Conservation (phyloP, 371 early-diverging fungal genomes). For the Mortierella sp. region DNA sequence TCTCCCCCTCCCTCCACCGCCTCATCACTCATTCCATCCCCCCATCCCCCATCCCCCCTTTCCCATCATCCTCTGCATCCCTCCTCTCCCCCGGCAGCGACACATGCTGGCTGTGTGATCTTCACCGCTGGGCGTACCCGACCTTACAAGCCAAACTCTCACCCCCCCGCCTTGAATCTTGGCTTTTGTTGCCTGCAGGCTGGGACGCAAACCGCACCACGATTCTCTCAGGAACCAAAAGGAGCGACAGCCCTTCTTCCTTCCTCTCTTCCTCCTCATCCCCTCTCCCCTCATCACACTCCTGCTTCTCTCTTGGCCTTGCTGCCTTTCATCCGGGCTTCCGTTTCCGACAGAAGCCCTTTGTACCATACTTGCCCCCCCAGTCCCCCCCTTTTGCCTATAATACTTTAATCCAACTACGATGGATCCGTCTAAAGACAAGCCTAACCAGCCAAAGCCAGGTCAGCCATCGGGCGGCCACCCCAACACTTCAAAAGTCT, state of each 20-base stretch:
- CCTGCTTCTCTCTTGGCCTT: too few species aligned
- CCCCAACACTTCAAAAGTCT: constrained; percentile 14
- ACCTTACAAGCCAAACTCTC: too few species aligned
- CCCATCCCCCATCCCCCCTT: constrained; percentile 3
- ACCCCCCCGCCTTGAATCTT: too few species aligned
- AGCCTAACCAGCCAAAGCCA: neutral
- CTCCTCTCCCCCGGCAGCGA: neutral
- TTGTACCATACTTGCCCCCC: neutral
- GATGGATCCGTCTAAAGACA: neutral
- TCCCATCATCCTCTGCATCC: constrained; percentile 1
- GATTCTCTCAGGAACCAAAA: too few species aligned
- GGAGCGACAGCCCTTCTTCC: neutral
- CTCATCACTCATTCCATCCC: neutral
- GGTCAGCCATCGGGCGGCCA: constrained; percentile 7
- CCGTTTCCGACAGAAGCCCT: too few species aligned
- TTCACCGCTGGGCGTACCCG: too few species aligned
- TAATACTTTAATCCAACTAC: neutral
- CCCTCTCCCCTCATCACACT: constrained; percentile 1
- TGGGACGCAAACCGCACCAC: too few species aligned
- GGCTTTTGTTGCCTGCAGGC: too few species aligned
- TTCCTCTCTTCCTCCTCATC: neutral
- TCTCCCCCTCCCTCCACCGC: neutral
- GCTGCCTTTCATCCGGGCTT: too few species aligned
- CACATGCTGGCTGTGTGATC: neutral
- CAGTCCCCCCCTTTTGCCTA: neutral